Conservation (phyloP, 2,329 filamentous ascomycete species). For the Penicillium sp. region DNA sequence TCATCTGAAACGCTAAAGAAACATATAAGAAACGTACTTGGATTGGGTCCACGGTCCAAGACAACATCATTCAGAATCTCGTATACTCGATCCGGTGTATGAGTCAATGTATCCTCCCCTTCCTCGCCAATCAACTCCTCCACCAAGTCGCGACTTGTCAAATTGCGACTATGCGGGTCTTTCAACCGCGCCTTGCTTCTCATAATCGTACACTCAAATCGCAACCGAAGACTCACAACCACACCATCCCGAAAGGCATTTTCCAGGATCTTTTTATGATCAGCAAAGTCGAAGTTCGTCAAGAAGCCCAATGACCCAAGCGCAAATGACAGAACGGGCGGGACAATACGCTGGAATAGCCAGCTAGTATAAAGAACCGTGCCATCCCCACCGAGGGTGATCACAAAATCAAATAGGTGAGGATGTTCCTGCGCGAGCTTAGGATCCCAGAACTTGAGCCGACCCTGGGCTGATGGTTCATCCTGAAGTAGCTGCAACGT, state of each 20-base stretch:
- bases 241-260: constrained; percentile 79
- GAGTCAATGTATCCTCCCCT: constrained; percentile 78
- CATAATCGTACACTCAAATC: constrained; percentile 95
- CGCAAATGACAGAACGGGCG: constrained; percentile 87
- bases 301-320: constrained; percentile 91
- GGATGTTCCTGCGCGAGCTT: constrained; percentile 74
- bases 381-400: constrained; percentile 92
- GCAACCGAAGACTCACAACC: constrained; percentile 79
- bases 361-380: constrained; percentile 95
- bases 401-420: constrained; percentile 88
- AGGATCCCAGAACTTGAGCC: constrained; percentile 81
- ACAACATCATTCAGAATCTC: constrained; percentile 98
- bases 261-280: constrained; percentile 68
- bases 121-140: constrained; percentile 89
- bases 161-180: constrained; percentile 17
- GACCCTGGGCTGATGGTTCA: constrained; percentile 52
- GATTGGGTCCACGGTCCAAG: constrained; percentile 87
- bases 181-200: constrained; percentile 50
- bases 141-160: constrained; percentile 67
- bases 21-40: constrained; percentile 60
- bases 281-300: constrained; percentile 90
- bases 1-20: neutral
- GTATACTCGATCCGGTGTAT: constrained; percentile 77
- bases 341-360: constrained; percentile 94
- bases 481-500: constrained; percentile 66